These are phyloP conservation scores for Aspergillus melleus DNA, from an alignment of 2,329 filamentous ascomycete genomes.

Conservation along the genomic window DNA sequence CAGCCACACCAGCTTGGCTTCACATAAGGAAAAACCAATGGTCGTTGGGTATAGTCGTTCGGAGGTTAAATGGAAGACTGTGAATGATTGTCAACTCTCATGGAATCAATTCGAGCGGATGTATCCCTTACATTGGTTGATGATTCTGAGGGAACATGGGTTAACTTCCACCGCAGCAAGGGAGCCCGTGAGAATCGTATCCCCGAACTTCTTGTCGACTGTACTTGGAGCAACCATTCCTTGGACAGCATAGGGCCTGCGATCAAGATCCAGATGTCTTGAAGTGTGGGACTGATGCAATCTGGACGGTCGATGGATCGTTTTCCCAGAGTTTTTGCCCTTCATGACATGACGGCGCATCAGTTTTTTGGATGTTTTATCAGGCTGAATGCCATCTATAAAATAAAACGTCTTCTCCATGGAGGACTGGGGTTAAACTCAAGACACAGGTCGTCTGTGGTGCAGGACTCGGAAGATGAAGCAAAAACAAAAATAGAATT, in stretches of 20 bases:
- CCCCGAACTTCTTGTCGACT: neutral
- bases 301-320: slow-evolving; percentile 9
- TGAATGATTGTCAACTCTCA: neutral
- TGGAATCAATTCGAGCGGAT: neutral
- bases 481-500: too few relatives aligned
- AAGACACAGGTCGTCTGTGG: too few relatives aligned
- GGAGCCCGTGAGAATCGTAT: neutral
- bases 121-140: slow-evolving; percentile 11
- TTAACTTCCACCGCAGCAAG: slow-evolving; percentile 3
- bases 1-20: slow-evolving; percentile 10
- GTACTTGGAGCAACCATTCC: neutral
- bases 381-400: slow-evolving; percentile 1
- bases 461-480: too few relatives aligned
- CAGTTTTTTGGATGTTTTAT: slow-evolving; percentile 1
- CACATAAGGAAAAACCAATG: slow-evolving; percentile 9
- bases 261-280: neutral
- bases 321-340: slow-evolving; percentile 16
- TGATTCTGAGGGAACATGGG: slow-evolving; percentile 3
- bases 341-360: slow-evolving; percentile 16
- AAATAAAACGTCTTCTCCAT: slow-evolving; percentile 13
- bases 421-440: neutral
- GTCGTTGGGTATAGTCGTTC: slow-evolving; percentile 2
- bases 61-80: neutral
- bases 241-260: neutral
- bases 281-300: neutral